phyloP scores from a whole-genome alignment of 176 grass and related monocot species.

The Hordeum marinum region DNA sequence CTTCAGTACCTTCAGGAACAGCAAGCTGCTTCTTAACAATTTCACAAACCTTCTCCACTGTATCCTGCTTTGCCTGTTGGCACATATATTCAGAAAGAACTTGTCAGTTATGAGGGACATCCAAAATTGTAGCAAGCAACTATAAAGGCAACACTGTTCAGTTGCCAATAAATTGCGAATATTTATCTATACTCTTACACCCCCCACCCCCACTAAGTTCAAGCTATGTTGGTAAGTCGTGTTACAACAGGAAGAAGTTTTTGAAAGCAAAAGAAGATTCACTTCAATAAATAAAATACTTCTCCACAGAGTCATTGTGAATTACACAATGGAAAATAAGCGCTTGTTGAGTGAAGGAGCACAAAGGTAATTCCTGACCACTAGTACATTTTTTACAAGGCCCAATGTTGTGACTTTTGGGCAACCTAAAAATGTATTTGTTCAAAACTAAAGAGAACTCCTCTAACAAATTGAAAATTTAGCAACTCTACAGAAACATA shows the following conservation, averaged over 20 bases:
- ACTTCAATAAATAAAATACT: background rate
- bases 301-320: background rate
- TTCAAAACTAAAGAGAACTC: background rate
- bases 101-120: background rate
- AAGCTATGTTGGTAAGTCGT: background rate
- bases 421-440: background rate
- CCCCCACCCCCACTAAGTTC: background rate
- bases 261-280: background rate
- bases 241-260: background rate
- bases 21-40: conserved; percentile 74
- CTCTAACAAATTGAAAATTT: background rate
- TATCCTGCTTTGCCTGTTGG: conserved; percentile 48
- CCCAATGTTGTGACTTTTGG: background rate
- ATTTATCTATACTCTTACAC: background rate
- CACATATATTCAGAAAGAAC: background rate
- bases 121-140: background rate
- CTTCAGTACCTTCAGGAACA: conserved; percentile 31
- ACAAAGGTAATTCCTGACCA: background rate
- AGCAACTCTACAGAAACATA: background rate
- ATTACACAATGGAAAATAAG: background rate
- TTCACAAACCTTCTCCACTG: conserved; percentile 55
- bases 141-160: background rate
- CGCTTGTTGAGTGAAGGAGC: background rate
- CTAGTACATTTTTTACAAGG: background rate
- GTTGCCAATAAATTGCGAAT: background rate